phyloP scores from a whole-genome alignment of 2,329 filamentous ascomycete genomes.

The Claviceps monticola region DNA sequence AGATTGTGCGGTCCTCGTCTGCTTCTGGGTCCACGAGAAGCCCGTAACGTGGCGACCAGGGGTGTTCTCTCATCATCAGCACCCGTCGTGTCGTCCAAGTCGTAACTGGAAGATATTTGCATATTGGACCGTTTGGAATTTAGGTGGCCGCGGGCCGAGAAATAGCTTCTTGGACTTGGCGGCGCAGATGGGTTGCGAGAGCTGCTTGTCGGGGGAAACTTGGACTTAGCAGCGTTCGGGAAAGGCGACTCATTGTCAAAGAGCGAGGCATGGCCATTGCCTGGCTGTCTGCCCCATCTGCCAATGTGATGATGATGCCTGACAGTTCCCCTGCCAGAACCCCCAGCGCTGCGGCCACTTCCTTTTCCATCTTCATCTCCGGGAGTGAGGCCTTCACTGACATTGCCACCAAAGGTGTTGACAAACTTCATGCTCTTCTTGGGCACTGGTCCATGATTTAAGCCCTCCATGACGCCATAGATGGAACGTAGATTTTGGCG shows the following conservation, averaged over 20 bases:
- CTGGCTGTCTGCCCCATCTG: slow-evolving; percentile 57
- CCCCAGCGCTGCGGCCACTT: slow-evolving; percentile 43
- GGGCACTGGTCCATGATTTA: slow-evolving; percentile 24
- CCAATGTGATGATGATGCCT: slow-evolving; percentile 65
- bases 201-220: slow-evolving; percentile 31
- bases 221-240: slow-evolving; percentile 48
- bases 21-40: slow-evolving; percentile 40
- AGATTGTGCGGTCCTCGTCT: slow-evolving; percentile 42
- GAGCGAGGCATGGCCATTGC: slow-evolving; percentile 54
- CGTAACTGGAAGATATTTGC: slow-evolving; percentile 53
- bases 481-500: slow-evolving; percentile 47
- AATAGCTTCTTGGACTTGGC: slow-evolving; percentile 50
- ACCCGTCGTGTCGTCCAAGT: slow-evolving; percentile 64
- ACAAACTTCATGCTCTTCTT: slow-evolving; percentile 97
- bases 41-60: slow-evolving; percentile 50
- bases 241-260: slow-evolving; percentile 72
- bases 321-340: slow-evolving; percentile 49
- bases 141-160: slow-evolving; percentile 19
- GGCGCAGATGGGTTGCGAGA: slow-evolving; percentile 53
- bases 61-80: slow-evolving; percentile 84
- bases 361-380: slow-evolving; percentile 56
- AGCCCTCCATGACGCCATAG: slow-evolving; percentile 49
- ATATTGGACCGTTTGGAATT: slow-evolving; percentile 36
- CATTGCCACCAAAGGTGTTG: slow-evolving; percentile 56
- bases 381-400: slow-evolving; percentile 33